These are phyloP conservation scores for Neurospora terricola DNA, from an alignment of 495 filamentous ascomycete species.

Conservation along the genomic window DNA sequence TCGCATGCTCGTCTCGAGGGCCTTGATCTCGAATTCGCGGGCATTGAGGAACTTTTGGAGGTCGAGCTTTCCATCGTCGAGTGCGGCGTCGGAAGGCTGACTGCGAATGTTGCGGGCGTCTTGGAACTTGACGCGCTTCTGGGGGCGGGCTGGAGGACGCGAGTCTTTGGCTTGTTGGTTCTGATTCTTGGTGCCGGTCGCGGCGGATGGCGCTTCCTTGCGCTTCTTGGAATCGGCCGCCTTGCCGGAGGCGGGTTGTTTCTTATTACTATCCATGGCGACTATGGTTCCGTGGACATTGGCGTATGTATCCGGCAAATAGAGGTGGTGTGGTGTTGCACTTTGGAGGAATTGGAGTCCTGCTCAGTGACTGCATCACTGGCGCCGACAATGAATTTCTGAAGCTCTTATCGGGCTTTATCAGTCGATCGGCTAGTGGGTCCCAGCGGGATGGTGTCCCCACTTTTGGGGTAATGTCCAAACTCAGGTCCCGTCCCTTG, in stretches of 20 bases:
- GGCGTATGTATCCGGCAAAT: neutral
- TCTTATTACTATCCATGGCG: conserved; percentile 5
- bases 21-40: conserved; percentile 79
- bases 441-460: neutral
- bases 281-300: neutral
- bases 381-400: conserved; percentile 3
- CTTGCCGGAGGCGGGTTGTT: neutral
- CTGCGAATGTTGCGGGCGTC: conserved; percentile 64
- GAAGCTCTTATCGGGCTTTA: conserved; percentile 17
- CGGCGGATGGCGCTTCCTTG: conserved; percentile 7
- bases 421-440: conserved; percentile 3
- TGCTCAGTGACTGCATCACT: neutral
- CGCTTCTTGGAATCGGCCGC: conserved; percentile 6
- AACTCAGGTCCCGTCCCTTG: neutral
- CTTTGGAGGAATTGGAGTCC: neutral
- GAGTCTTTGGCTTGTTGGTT: neutral
- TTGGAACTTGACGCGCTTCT: conserved; percentile 52
- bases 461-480: neutral
- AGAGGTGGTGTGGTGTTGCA: neutral
- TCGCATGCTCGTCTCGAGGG: conserved; percentile 69
- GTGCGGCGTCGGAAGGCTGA: conserved; percentile 59
- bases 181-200: conserved; percentile 1
- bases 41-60: conserved; percentile 71
- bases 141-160: conserved; percentile 5
- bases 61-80: conserved; percentile 70